phyloP scores from a whole-genome alignment of 164 flowering plant genomes.

The Berberis vulgaris region DNA sequence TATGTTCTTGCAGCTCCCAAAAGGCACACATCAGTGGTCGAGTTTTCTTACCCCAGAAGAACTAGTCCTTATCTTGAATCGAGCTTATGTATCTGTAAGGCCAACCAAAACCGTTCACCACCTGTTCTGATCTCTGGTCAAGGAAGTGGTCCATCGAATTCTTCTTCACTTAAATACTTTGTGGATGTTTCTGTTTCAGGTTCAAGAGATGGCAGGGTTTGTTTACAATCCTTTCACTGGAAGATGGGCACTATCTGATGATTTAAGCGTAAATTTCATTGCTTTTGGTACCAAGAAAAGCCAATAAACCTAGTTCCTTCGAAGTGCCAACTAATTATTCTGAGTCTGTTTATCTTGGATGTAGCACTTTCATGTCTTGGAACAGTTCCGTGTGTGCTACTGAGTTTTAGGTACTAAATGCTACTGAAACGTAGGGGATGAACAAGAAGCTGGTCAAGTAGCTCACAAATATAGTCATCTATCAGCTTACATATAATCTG shows the following conservation, averaged over 20 bases:
- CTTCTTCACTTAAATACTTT: neutral
- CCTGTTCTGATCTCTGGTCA: neutral
- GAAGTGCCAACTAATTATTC: too few species aligned
- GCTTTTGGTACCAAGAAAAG: slow-evolving; percentile 54
- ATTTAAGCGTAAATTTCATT: slow-evolving; percentile 72
- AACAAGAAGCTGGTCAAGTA: too few species aligned
- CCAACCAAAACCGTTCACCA: neutral
- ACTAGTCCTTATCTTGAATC: slow-evolving; percentile 62
- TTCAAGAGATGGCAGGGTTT: slow-evolving; percentile 88
- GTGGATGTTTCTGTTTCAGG: slow-evolving; percentile 31
- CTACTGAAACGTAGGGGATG: too few species aligned
- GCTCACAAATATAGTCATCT: too few species aligned
- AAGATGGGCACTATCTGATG: slow-evolving; percentile 75
- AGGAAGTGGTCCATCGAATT: too few species aligned
- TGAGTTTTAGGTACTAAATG: too few species aligned
- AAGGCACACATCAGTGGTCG: slow-evolving; percentile 92
- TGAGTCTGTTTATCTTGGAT: too few species aligned
- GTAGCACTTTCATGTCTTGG: too few species aligned
- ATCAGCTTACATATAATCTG: too few species aligned
- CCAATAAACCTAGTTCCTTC: slow-evolving; percentile 9
- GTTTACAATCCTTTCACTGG: slow-evolving; percentile 76
- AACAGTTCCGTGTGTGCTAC: too few species aligned
- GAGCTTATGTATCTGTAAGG: slow-evolving; percentile 65
- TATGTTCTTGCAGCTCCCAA: slow-evolving; percentile 45
- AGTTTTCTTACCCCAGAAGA: slow-evolving; percentile 91